Conservation (phyloP, 345 rosid genomes). For the Eucalyptus shirleyi region DNA sequence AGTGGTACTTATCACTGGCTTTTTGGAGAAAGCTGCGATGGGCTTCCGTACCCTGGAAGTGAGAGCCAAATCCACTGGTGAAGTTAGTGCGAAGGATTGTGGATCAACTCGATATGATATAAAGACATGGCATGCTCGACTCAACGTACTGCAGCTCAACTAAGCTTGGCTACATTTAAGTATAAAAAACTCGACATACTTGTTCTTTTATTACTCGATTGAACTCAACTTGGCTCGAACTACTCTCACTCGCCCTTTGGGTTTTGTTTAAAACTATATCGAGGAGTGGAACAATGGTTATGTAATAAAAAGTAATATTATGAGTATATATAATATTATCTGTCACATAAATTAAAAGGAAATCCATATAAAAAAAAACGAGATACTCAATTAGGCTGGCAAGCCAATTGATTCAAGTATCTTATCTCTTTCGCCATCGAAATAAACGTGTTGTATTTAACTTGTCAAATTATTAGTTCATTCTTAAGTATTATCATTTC, state of each 20-base stretch:
- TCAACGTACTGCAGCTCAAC: rapidly evolving
- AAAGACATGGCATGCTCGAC: not conserved
- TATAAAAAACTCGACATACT: not conserved
- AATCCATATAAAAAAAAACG: not conserved
- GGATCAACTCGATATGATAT: not conserved
- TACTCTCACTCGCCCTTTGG: rapidly evolving
- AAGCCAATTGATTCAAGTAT: not conserved
- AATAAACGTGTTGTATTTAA: not conserved
- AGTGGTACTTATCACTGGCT: not conserved
- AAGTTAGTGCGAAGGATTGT: not conserved
- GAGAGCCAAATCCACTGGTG: not conserved
- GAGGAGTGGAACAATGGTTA: rapidly evolving
- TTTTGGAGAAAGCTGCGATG: not conserved
- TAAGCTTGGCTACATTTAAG: not conserved
- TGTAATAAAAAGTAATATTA: not conserved
- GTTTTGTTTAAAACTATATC: not conserved
- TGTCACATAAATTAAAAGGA: not conserved
- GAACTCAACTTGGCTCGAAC: not conserved
- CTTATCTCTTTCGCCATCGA: not conserved
- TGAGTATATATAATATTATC: rapidly evolving
- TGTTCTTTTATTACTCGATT: not conserved
- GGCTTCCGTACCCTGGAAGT: not conserved
- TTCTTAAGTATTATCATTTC: not conserved
- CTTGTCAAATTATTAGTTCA: not conserved
- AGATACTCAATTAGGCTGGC: not conserved